Conservation (phyloP, 148 eudicot species). For the Nyssa sinensis region DNA sequence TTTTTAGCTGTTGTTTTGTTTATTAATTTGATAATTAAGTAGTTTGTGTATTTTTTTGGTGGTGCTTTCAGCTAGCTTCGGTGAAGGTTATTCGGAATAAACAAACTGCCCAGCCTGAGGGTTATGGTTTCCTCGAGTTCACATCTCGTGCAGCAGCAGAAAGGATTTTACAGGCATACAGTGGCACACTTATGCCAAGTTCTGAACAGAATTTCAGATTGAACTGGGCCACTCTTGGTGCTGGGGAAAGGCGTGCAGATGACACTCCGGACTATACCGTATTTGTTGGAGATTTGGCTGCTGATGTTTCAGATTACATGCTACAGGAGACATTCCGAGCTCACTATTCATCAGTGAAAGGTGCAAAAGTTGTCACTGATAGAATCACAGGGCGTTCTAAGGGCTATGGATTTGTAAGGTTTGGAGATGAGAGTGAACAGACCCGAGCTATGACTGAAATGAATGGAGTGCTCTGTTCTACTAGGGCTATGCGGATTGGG, state of each 20-base stretch:
- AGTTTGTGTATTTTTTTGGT: background rate
- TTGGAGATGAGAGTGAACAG: slow-evolving; percentile 89
- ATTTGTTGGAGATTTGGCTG: slow-evolving; percentile 97
- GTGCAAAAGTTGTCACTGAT: slow-evolving; percentile 94
- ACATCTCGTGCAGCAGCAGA: slow-evolving; percentile 82
- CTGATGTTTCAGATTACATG: slow-evolving; percentile 81
- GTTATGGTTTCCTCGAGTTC: slow-evolving; percentile 93
- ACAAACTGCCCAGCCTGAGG: slow-evolving; percentile 77
- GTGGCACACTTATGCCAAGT: slow-evolving; percentile 78
- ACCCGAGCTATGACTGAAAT: slow-evolving; percentile 89
- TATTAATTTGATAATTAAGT: background rate
- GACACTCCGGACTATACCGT: slow-evolving; percentile 73
- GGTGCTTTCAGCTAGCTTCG: slow-evolving; percentile 46
- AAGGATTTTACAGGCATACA: slow-evolving; percentile 55
- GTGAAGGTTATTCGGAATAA: slow-evolving; percentile 85
- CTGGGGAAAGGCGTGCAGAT: slow-evolving; percentile 86
- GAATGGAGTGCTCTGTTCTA: slow-evolving; percentile 80
- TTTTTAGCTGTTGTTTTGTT: background rate
- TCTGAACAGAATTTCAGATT: slow-evolving; percentile 73
- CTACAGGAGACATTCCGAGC: slow-evolving; percentile 82
- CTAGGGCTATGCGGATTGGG: slow-evolving; percentile 91
- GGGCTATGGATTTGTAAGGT: slow-evolving; percentile 97
- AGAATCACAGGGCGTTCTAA: slow-evolving; percentile 79
- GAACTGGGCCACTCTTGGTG: slow-evolving; percentile 92
- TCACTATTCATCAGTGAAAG: slow-evolving; percentile 75